A percentile compares a stretch with the other conserved stretches of the same genome.
These are phyloP conservation scores for Penicillium olsonii DNA, from an alignment of 2,329 filamentous ascomycete species.

Conservation along the genomic window DNA sequence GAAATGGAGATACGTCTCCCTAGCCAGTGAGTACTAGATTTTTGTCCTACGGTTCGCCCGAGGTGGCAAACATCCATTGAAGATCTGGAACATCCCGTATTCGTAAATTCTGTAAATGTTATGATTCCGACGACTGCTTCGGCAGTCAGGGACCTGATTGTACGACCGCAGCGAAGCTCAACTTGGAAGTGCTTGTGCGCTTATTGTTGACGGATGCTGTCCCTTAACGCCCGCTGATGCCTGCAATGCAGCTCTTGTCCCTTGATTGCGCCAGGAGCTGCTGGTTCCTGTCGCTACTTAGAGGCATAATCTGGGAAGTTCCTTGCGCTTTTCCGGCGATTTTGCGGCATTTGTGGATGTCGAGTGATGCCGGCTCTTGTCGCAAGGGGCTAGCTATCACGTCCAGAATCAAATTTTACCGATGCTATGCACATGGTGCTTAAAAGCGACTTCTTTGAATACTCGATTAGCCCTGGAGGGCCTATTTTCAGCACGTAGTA, in stretches of 20 bases:
- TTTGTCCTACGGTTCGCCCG: slow-evolving; percentile 35
- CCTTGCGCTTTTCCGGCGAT: background rate
- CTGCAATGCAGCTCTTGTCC: background rate
- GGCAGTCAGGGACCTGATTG: too few relatives aligned
- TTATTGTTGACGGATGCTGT: too few relatives aligned
- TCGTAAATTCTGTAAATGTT: background rate
- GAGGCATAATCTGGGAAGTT: too few relatives aligned
- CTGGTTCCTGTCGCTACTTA: background rate
- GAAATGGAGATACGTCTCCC: slow-evolving; percentile 27
- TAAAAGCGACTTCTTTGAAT: too few relatives aligned
- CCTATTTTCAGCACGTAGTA: too few relatives aligned
- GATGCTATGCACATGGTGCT: too few relatives aligned
- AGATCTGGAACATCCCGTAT: slow-evolving; percentile 41
- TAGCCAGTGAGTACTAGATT: slow-evolving; percentile 48
- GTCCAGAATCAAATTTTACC: too few relatives aligned
- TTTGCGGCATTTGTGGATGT: background rate
- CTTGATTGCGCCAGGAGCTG: background rate
- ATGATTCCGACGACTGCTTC: background rate
- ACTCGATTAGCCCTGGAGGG: too few relatives aligned
- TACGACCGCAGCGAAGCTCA: too few relatives aligned
- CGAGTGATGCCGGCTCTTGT: background rate
- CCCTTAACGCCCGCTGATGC: too few relatives aligned
- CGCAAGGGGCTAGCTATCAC: background rate
- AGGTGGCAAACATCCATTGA: slow-evolving; percentile 49
- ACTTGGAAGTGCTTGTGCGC: too few relatives aligned